Evolutionary conservation across 202 grass and related monocot species (phyloP), one percentile per base, ranked within the genome.

Genomic region (Alloteropsis angusta): DNA sequence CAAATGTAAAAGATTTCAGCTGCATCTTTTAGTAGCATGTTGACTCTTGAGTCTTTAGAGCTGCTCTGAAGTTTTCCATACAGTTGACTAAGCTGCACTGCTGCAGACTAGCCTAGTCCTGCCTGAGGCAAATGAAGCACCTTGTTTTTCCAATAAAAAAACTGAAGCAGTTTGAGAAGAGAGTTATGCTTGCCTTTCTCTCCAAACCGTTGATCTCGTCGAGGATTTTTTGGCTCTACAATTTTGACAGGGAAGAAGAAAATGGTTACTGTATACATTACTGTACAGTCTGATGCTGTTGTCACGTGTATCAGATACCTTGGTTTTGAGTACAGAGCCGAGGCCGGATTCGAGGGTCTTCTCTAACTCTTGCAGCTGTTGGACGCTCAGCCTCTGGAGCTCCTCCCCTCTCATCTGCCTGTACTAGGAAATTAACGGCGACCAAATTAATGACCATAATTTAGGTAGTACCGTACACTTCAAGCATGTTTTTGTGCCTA

Each of bases 331-430:
- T 22, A 94, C 81, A 14, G 54, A 48, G 8, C 48, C 63, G 17
- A 98, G 79, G 13, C 91, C 82, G 12, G 81, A 61, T 80, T 85
- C 87, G 1, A 92, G 84, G 17, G 22, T 85, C 66, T 94, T 88
- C 78, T 97, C 95, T 4, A 97, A 84, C 17, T 68, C 54, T 58
- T 88, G 78, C 68, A 98, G 83, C 71, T 98, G 85, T 53, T 92
- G 57, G 32, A 90, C 61, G 23, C 72, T 88, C 78, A 94, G 56
- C 21, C 73, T 79, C 4, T 90, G 85, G 56, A 94, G 89, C 43
- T 98, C 78, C 82, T 93, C 86, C 61, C 93, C 93, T 83, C 91
- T 87, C 90, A 97, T 87, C 76, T 97, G 93, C 65, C 93, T 97
- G 82, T 4, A 83, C 23, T 36, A 41, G 36, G 18, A 21, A 85